Base-by-base conservation (phyloP, 306 rosid species). In the Casuarina cunninghamiana region DNA sequence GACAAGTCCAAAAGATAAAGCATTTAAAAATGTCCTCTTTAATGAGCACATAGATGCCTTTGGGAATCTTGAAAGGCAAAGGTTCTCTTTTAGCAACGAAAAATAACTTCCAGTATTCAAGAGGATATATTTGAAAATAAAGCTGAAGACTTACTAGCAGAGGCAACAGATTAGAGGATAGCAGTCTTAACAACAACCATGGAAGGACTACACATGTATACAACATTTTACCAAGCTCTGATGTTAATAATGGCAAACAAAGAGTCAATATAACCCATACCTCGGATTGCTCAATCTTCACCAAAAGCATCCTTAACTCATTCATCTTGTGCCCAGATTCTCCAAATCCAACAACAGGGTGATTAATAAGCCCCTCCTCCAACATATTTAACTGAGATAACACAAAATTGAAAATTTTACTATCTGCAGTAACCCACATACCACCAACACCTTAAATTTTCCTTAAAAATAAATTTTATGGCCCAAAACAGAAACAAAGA, bases 201-300 rank as follows among this genome's bases (percentile, higher is more conserved):
- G 63, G 58, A 75, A 35, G 42, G 42, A 53, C 10, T 75, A 66
- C 65, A 53, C 61, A 71, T 35, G 81, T 74, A 72, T 65, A 70
- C 71, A 13, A 78, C 13, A 76, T 42, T 49, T 76, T 79, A 72
- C 78, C 60, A 35, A 67, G 65, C 48, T 50, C 61, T 72, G 39
- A 71, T 75, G 73, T 70, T 35, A 71, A 46, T 8, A 54, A 66
- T 62, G 51, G 48, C 45, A 77, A 53, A 62, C 63, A 77, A 82
- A 69, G 71, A 65, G 72, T 16, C 69, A 37, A 60, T 35, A 74
- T 17, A 53, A 65, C 49, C 79, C 86, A 67, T 45, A 95, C 99
- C 97, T 93, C 99, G 53, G 99, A 89, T 84, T 93, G 97, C 83
- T 95, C 99, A 81, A 95, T 92, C 88, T 93, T 95, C 75, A 97